Evolutionary conservation across 2,329 filamentous ascomycete genomes (phyloP), one percentile per base, ranked within the genome.

Genomic region (Hymenoscyphus repandus): DNA sequence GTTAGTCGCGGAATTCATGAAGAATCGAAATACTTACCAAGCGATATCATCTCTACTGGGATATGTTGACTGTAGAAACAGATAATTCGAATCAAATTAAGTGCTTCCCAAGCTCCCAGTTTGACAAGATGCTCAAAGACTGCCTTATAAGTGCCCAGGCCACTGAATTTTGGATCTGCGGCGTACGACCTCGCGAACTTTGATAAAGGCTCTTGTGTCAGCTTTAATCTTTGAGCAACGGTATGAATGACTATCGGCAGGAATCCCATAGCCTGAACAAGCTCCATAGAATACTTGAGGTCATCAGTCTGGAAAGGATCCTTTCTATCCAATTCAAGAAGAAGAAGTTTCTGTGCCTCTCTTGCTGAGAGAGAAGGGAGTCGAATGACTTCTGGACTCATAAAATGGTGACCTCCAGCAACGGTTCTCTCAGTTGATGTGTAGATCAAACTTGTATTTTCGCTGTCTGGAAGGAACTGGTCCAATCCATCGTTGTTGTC

Each of bases 181-280:
- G 74, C 70, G 51, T 79, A 83, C 1, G 76, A 76, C 53, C 74
- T 72, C n/a, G 82, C 68, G 53, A 83, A 86, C 55, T 74, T 80
- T 1, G 78, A 75, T 2, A 87, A 69, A 0, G 82, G 79, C 55
- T 84, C 83, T 15, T 74, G 71, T 0, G 80, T 82, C 2, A 77
- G 75, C 49, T 78, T 82, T 12, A 87, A 69, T 32, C 82, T 75
- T 55, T 80, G 76, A 1, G 81, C 81, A 1, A 83, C 79, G 0
- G 83, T 79, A 58, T 86, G 82, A 17, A 88, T 83, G 55, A 85
- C 85, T 6, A 87, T 69, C 1, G 85, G 84, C 12, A 88, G 69
- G 49, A 80, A 76, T 18, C 81, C 81, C 69, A 86, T 82, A 41
- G 83, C 67, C 39, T 77, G 73, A 1, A 86, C 83, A 13, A 88